A percentile compares a stretch with the other conserved stretches of the same genome.
These are phyloP conservation scores for Psophocarpus tetragonolobus DNA, from an alignment of 306 rosid species.

Conservation along the genomic window DNA sequence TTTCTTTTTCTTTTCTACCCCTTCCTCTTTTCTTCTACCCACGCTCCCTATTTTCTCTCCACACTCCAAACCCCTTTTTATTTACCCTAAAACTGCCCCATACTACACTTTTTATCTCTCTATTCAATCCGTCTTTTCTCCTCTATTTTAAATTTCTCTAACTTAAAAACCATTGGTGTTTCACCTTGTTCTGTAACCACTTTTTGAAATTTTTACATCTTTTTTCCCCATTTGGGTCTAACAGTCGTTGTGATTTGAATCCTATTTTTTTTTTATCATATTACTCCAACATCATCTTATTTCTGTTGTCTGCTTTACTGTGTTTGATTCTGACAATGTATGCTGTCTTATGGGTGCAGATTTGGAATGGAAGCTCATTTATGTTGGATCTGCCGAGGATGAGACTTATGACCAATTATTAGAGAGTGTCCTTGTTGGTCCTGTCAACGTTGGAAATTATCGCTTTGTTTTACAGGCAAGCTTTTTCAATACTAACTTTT, in stretches of 20 bases:
- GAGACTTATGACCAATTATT: slow-evolving; percentile 87
- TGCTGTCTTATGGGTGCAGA: slow-evolving; percentile 44
- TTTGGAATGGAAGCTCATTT: slow-evolving; percentile 93
- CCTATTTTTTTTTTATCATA: background rate
- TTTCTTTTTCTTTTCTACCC: too few relatives aligned
- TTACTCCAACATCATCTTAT: background rate
- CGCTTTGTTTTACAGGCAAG: slow-evolving; percentile 85
- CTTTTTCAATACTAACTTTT: background rate
- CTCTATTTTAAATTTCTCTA: too few relatives aligned
- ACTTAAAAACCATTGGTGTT: too few relatives aligned
- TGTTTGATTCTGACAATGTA: background rate
- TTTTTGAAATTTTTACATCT: too few relatives aligned
- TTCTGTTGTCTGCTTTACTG: background rate
- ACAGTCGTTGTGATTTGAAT: background rate
- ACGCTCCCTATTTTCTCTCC: too few relatives aligned
- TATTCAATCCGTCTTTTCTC: too few relatives aligned
- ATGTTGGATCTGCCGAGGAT: slow-evolving; percentile 94
- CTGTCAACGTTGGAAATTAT: slow-evolving; percentile 90
- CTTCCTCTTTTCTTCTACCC: too few relatives aligned
- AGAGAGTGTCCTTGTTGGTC: slow-evolving; percentile 95
- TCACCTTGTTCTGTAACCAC: too few relatives aligned
- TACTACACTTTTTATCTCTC: too few relatives aligned
- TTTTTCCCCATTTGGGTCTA: background rate
- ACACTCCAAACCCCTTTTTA: too few relatives aligned
- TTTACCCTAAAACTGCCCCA: too few relatives aligned